Evolutionary conservation across 2,329 filamentous ascomycete genomes (phyloP), one percentile per base, ranked within the genome.

Genomic region (Sclerotinia sclerotiorum): DNA sequence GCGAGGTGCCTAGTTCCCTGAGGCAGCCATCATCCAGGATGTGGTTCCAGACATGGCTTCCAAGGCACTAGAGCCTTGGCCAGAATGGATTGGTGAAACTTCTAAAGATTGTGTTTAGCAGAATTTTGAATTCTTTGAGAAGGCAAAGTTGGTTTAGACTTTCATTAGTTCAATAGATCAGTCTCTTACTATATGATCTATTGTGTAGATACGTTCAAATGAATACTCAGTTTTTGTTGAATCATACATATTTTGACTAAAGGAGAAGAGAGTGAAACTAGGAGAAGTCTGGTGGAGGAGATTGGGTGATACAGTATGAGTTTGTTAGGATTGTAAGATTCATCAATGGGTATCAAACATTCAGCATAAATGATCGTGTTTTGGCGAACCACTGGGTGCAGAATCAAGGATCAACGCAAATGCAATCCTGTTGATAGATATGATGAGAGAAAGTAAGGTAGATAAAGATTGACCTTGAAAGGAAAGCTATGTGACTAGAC

Each of bases 401-500:
- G 1, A 21, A 49, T 39, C 2, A 15, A 17, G 19, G 19, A 7
- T 13, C n/a, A 19, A 5, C 13, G 19, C 19, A 27, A 49, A 11
- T 17, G 27, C 21, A 11, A 32, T 5, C 8, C 27, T 24, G 2
- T 21, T 7, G 10, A 51, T 5, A 51, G 13, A 51, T 8, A 24
- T 7, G 29, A 19, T 24, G 29, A 7, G 5, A n/a, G 19, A 10
- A 8, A 39, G 3, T 32, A 51, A 27, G 19, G 8, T 4, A 24
- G 8, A 17, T 60, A 51, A 61, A 29, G 55, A 61, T 29, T 49
- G 55, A 32, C 60, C 39, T 27, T 44, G 44, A 17, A 49, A n/a
- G 32, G 7, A 58, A 49, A 67, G 46, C 49, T 70, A 67, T 67
- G 55, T 60, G 70, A 68, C 75, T 69, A 77, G 39, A 73, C 76